These are phyloP conservation scores for Plasmopara viticola DNA, from an alignment of 352 stramenopile species.

Conservation along the genomic window DNA sequence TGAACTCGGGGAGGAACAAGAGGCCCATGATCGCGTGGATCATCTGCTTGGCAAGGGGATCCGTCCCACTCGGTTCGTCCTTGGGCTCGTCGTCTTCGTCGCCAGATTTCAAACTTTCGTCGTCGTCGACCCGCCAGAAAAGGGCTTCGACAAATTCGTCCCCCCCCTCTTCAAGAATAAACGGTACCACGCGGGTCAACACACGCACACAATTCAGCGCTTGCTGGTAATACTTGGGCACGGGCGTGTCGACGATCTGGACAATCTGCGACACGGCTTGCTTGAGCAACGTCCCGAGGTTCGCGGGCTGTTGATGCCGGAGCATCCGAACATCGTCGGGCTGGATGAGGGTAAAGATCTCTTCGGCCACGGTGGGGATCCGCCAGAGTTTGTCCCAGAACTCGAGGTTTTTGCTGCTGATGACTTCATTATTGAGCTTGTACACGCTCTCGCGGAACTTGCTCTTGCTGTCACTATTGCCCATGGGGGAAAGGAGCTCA, in stretches of 20 bases:
- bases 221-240: constrained; percentile 86
- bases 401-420: constrained; percentile 82
- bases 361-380: constrained; percentile 81
- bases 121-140: constrained; percentile 53
- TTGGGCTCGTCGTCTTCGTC: constrained; percentile 40
- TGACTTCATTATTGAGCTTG: constrained; percentile 87
- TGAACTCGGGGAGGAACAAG: constrained; percentile 83
- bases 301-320: constrained; percentile 71
- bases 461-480: constrained; percentile 87
- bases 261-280: constrained; percentile 77
- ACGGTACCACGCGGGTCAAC: constrained; percentile 74
- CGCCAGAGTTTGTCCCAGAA: constrained; percentile 89
- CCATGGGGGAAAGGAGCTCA: constrained; percentile 33
- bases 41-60: constrained; percentile 66
- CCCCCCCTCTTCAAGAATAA: constrained; percentile 70
- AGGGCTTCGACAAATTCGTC: constrained; percentile 82
- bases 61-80: constrained; percentile 11
- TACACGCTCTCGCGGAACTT: constrained; percentile 89
- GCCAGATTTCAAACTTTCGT: constrained; percentile 27
- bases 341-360: constrained; percentile 88
- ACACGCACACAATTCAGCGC: constrained; percentile 83
- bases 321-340: constrained; percentile 86
- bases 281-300: constrained; percentile 77
- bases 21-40: constrained; percentile 83
- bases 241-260: constrained; percentile 81